Base-by-base conservation (phyloP, 495 filamentous ascomycete genomes). In the Penicillium manginii region DNA sequence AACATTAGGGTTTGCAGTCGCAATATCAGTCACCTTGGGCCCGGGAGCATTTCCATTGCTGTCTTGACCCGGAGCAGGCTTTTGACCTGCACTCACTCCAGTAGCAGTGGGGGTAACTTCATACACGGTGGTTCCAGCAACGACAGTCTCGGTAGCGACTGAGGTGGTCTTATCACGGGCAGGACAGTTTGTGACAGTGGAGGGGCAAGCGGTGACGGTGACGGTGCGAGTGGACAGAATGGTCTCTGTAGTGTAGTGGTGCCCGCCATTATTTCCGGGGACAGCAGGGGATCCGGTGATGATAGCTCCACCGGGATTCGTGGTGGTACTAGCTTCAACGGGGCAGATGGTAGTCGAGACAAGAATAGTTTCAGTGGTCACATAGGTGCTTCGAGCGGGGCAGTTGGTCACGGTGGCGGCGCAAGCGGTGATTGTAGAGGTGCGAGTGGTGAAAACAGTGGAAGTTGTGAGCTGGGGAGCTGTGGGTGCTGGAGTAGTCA, bases 361-460 rank as follows among this genome's bases (percentile, higher is more conserved):
- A n/a, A 68, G 33, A n/a, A 73, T 63, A 8, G 62, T 66, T 42
- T 67, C 64, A 31, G 66, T 70, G 15, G 63, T 63, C 21, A 59
- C 54, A 43, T 60, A 57, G 21, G 67, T 56, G 18, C 50, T 17
- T 57, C 50, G 48, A 4, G 57, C 61, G 6, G 68, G 70, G 37
- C 70, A 73, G 60, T 72, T 21, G 12, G 62, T 57, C 1, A 73
- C 65, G 6, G 60, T 63, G 3, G 68, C 50, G 5, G 60, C 60
- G 60, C 74, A 75, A 43, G 65, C 62, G 21, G 73, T 76, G 57
- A 74, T 68, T 12, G 74, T 77, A 61, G 55, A 43, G 39, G 61
- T 62, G 14, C 63, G 59, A 7, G 74, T 77, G 32, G 65, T 65
- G 55, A 71, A 73, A 47, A 77, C 52, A 12, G 73, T 75, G 4